Percentiles rank a stretch among this genome's conserved stretches.
These are phyloP conservation scores for Ampelomyces quisqualis DNA, from an alignment of 2,329 filamentous ascomycete species.

Conservation along the genomic window DNA sequence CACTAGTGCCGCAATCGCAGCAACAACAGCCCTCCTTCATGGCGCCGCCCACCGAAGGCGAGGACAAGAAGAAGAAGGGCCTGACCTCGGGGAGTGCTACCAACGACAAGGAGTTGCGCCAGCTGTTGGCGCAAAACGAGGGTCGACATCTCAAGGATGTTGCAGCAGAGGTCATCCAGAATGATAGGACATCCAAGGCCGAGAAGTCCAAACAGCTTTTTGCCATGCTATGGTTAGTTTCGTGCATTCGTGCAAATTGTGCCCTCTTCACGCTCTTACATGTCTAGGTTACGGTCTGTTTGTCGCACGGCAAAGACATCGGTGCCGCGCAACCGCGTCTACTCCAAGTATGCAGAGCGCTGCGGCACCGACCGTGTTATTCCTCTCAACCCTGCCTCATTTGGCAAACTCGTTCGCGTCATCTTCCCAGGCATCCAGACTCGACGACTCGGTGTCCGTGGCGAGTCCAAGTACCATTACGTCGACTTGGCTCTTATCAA, in stretches of 20 bases:
- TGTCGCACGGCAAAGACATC: constrained; percentile 75
- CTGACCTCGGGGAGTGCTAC: constrained; percentile 70
- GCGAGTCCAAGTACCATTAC: constrained; percentile 98
- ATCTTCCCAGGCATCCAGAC: constrained; percentile 96
- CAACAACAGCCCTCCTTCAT: constrained; percentile 24
- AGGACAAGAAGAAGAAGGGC: constrained; percentile 57
- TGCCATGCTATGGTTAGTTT: constrained; percentile 85
- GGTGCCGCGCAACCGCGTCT: constrained; percentile 88
- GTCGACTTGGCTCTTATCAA: constrained; percentile 56
- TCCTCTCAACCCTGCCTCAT: constrained; percentile 93
- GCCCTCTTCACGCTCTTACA: constrained; percentile 24
- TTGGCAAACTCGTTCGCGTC: constrained; percentile 94
- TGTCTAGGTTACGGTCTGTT: constrained; percentile 67
- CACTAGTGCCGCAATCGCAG: constrained; percentile 28
- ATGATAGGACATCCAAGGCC: constrained; percentile 76
- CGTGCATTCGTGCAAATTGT: too few relatives aligned
- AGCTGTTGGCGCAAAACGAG: constrained; percentile 69
- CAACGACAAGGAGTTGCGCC: constrained; percentile 78
- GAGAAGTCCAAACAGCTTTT: constrained; percentile 84
- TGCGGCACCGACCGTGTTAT: constrained; percentile 93
- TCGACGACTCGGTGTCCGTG: constrained; percentile 83
- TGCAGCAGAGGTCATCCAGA: constrained; percentile 72
- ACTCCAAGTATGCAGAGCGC: constrained; percentile 89
- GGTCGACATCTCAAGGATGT: constrained; percentile 69
- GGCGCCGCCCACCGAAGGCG: constrained; percentile 35